These are phyloP conservation scores for Suhomyces prunicola DNA, from an alignment of 805 yeast genomes.

Conservation along the genomic window DNA sequence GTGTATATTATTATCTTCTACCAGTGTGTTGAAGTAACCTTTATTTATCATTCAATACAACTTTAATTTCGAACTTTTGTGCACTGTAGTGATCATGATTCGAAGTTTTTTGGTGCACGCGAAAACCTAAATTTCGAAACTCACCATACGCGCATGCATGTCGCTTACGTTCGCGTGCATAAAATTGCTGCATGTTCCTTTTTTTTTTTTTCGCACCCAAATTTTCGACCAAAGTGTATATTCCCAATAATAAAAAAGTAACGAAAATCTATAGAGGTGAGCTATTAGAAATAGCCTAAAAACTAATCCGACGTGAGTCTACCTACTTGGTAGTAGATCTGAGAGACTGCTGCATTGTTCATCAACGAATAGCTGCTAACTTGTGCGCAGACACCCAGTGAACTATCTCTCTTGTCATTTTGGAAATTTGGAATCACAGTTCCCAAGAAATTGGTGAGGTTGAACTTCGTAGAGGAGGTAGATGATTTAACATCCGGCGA, in stretches of 20 bases:
- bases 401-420: neutral
- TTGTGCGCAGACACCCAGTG: conserved; percentile 5
- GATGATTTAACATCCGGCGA: neutral
- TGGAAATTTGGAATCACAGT: neutral
- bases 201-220: neutral
- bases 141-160: neutral
- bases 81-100: neutral
- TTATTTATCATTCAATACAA: neutral
- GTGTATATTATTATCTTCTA: neutral
- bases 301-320: neutral
- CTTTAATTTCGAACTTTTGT: neutral
- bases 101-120: neutral
- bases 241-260: neutral
- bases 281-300: neutral
- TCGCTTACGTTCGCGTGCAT: neutral
- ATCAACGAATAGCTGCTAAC: conserved; percentile 13
- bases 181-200: neutral
- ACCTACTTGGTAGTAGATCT: conserved; percentile 15
- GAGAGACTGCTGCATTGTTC: conserved; percentile 19
- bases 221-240: neutral
- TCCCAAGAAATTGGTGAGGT: neutral
- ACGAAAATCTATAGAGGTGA: neutral
- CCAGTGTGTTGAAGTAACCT: neutral
- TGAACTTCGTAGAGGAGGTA: neutral
- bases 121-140: neutral